Conservation (phyloP, 139 green algal species). For the Coccomyxa sp. region DNA sequence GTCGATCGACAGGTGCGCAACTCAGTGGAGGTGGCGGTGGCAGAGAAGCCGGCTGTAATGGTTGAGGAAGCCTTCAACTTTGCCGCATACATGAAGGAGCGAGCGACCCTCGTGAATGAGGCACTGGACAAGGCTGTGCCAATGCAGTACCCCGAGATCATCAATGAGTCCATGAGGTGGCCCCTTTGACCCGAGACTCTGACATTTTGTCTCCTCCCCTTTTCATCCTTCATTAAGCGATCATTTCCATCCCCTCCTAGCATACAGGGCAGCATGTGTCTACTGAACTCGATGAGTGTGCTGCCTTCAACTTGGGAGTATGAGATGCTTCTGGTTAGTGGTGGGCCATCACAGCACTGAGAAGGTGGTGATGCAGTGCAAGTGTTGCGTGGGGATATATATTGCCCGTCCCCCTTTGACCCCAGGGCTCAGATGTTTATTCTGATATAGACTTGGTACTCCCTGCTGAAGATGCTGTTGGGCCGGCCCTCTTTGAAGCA, state of each 20-base stretch:
- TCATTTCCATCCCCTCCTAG: too few species aligned
- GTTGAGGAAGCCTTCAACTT: constrained; percentile 68
- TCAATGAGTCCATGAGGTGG: constrained; percentile 91
- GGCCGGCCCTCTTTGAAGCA: too few species aligned
- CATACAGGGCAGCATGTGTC: not conserved
- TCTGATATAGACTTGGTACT: too few species aligned
- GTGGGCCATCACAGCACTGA: too few species aligned
- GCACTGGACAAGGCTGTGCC: constrained; percentile 79
- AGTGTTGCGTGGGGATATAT: too few species aligned
- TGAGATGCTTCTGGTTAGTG: too few species aligned
- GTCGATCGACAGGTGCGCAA: not conserved
- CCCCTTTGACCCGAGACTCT: not conserved
- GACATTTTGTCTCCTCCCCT: not conserved
- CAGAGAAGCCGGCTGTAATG: not conserved
- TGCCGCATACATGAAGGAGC: constrained; percentile 69
- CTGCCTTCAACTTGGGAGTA: too few species aligned
- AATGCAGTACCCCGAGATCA: constrained; percentile 78
- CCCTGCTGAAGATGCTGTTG: too few species aligned
- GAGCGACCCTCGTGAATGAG: constrained; percentile 68
- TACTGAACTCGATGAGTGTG: not conserved
- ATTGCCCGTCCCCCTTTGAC: too few species aligned
- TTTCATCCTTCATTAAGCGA: not conserved
- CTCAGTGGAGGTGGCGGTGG: not conserved
- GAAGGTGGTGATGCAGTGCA: too few species aligned
- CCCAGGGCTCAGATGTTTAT: too few species aligned